Evolutionary conservation across 768 basidiomycete species (phyloP).

Genomic region (Boletus sp.): DNA sequence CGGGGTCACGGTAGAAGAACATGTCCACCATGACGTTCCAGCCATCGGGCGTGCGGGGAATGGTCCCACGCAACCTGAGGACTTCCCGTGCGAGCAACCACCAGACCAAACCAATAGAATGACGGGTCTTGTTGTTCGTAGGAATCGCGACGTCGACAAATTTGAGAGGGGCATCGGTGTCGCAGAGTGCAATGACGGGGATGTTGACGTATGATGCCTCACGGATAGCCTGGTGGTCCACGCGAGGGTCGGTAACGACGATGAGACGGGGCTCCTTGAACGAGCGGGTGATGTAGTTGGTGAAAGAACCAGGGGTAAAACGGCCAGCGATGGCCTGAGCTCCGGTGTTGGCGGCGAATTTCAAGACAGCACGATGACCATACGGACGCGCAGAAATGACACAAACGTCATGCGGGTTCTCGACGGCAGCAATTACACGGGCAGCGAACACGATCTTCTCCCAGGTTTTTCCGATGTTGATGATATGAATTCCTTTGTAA

Average conservation of each 20-base stretch:
- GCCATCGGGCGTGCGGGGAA: constrained; percentile 86
- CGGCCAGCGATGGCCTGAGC: constrained; percentile 98
- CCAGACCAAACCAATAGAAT: constrained; percentile 96
- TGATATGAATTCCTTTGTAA: constrained; percentile 80
- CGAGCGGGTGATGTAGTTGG: constrained; percentile 99
- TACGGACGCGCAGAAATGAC: constrained; percentile 98
- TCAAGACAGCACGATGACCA: constrained; percentile 98
- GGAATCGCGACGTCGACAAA: constrained; percentile 99
- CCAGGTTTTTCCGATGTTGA: constrained; percentile 99
- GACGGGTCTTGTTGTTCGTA: constrained; percentile 98
- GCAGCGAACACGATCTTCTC: constrained; percentile 99
- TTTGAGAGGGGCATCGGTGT: constrained; percentile 96
- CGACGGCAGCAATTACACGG: constrained; percentile 93
- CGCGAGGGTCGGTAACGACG: constrained; percentile 97
- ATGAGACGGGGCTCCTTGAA: constrained; percentile 99
- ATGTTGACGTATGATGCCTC: constrained; percentile 99
- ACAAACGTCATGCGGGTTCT: constrained; percentile 97
- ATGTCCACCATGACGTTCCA: constrained; percentile 99
- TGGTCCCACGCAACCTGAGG: constrained; percentile 89
- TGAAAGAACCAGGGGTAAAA: constrained; percentile 98
- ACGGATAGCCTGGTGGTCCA: constrained; percentile 99
- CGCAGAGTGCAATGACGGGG: constrained; percentile 98
- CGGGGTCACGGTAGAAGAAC: constrained; percentile 99
- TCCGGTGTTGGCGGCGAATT: constrained; percentile 96
- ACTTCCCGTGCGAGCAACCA: constrained; percentile 98